Conservation (phyloP, 768 basidiomycete species). For the Mycena haematopus region DNA sequence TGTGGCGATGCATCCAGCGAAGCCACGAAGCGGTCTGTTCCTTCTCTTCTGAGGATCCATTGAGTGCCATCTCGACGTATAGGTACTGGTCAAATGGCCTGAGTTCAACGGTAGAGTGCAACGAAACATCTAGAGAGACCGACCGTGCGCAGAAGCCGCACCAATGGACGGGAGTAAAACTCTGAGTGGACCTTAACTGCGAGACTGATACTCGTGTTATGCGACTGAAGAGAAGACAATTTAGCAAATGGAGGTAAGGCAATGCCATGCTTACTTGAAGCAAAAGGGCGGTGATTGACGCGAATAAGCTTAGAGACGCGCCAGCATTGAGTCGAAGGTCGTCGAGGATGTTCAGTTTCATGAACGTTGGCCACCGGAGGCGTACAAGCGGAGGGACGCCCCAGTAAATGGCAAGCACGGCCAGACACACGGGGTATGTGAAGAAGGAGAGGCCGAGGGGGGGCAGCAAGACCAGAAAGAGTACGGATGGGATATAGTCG, state of each 20-base stretch:
- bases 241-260: background rate
- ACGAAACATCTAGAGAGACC: background rate
- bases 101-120: background rate
- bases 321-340: conserved; percentile 22
- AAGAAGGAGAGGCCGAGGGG: conserved; percentile 12
- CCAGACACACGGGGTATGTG: background rate
- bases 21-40: conserved; percentile 26
- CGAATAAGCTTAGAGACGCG: conserved; percentile 18
- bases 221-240: background rate
- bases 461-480: conserved; percentile 1
- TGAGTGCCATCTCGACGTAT: conserved; percentile 25
- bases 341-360: conserved; percentile 16
- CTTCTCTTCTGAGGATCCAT: conserved; percentile 29
- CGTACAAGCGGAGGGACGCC: conserved; percentile 17
- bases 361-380: conserved; percentile 22
- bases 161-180: conserved; percentile 19
- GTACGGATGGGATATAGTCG: background rate
- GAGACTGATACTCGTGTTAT: conserved; percentile 20
- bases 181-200: conserved; percentile 23
- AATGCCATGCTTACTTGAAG: conserved; percentile 4
- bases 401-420: conserved; percentile 1
- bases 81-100: conserved; percentile 8
- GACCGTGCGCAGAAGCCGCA: conserved; percentile 23
- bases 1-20: conserved; percentile 27
- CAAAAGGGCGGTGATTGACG: conserved; percentile 19